Conservation (phyloP, 306 rosid species). For the Casuarina equisetifolia region DNA sequence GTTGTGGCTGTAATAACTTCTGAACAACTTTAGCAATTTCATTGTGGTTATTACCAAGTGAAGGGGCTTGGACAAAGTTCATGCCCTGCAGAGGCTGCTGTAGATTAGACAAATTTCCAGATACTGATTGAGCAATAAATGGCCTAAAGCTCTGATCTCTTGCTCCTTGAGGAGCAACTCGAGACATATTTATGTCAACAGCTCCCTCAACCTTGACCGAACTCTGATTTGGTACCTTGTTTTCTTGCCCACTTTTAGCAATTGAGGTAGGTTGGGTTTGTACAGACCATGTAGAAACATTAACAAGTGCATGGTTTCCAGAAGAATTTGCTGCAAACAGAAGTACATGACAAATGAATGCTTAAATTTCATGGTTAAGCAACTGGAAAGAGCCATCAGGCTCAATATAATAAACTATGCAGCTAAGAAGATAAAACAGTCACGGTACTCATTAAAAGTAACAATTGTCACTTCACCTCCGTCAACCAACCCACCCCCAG, state of each 20-base stretch:
- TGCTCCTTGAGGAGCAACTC: constrained; percentile 46
- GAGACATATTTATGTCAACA: constrained; percentile 34
- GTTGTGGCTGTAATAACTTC: constrained; percentile 76
- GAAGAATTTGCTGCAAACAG: constrained; percentile 48
- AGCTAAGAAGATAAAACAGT: not conserved
- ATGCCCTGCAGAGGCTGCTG: constrained; percentile 57
- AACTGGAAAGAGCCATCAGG: constrained; percentile 2
- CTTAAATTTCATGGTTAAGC: constrained; percentile 11
- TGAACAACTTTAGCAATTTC: constrained; percentile 83
- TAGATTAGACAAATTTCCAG: constrained; percentile 59
- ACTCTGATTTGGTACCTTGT: constrained; percentile 53
- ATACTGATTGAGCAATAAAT: constrained; percentile 50
- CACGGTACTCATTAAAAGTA: not conserved
- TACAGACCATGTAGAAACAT: constrained; percentile 72
- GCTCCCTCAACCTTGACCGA: constrained; percentile 62
- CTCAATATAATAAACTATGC: not conserved
- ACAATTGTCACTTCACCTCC: not conserved
- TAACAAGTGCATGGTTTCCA: constrained; percentile 50
- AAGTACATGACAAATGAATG: constrained; percentile 18
- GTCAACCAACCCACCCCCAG: not conserved
- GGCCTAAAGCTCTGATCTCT: constrained; percentile 68
- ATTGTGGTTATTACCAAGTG: constrained; percentile 57
- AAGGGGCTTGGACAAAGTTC: constrained; percentile 62
- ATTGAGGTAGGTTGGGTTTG: constrained; percentile 61
- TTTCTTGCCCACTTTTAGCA: constrained; percentile 63